Percentiles rank a stretch among this genome's conserved stretches.
Conservation (phyloP, 768 basidiomycete genomes). For the Saitozyma podzolica region DNA sequence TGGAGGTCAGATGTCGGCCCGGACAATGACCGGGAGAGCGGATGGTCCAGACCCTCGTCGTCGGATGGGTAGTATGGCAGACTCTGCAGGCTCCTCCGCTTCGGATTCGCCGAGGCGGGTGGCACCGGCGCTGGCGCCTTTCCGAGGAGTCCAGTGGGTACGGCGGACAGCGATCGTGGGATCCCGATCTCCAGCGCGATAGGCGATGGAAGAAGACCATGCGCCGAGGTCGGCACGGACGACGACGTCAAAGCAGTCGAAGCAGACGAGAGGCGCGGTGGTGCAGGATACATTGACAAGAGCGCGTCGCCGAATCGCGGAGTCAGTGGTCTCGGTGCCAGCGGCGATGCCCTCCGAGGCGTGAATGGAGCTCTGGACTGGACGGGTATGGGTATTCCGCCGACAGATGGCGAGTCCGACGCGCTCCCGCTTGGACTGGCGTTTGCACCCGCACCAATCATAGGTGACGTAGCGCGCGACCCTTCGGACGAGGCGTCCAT, state of each 20-base stretch:
- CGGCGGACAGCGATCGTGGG: background rate
- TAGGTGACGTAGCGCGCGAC: background rate
- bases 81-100: constrained; percentile 39
- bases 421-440: background rate
- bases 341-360: background rate
- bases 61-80: constrained; percentile 38
- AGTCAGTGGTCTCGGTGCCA: constrained; percentile 1
- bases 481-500: constrained; percentile 1
- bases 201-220: background rate
- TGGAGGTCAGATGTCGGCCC: constrained; percentile 20
- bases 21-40: constrained; percentile 6
- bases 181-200: background rate
- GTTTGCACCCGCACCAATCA: background rate
- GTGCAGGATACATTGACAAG: background rate
- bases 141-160: background rate
- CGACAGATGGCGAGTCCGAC: background rate
- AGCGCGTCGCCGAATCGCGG: background rate
- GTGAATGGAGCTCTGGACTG: background rate
- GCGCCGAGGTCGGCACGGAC: background rate
- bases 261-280: background rate
- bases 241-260: background rate
- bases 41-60: too few relatives aligned
- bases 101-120: constrained; percentile 22
- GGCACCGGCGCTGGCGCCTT: background rate
- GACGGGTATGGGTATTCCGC: background rate